A percentile compares a stretch with the other conserved stretches of the same genome.
Evolutionary conservation across 305 asterid species (phyloP).

Genomic region (Petunia hybrid): DNA sequence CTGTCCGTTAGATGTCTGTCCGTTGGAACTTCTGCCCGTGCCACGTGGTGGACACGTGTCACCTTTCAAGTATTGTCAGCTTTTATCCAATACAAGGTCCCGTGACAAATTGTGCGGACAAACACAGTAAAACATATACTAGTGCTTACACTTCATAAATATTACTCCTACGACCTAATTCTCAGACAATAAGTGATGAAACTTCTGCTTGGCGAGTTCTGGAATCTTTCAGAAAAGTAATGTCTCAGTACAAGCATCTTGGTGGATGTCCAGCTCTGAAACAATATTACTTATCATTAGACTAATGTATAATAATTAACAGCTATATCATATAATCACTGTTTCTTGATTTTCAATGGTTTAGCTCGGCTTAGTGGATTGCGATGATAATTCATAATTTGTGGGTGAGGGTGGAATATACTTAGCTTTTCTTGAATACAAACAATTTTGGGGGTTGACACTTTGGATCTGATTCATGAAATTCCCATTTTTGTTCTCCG

Average conservation of each 20-base stretch:
- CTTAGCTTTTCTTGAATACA: neutral
- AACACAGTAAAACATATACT: no score
- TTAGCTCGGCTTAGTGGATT: neutral
- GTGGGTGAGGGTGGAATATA: neutral
- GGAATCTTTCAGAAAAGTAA: conserved; percentile 1
- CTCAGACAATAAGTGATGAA: neutral
- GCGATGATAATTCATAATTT: neutral
- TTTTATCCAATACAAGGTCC: no score
- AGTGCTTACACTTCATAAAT: no score
- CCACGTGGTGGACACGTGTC: no score
- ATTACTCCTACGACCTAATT: neutral
- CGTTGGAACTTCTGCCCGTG: no score
- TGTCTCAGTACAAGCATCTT: neutral
- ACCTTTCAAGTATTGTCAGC: no score
- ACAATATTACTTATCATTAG: no score
- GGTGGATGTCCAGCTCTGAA: conserved; percentile 24
- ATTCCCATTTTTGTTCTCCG: neutral
- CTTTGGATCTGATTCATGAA: neutral
- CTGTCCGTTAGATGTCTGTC: no score
- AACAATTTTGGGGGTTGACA: neutral
- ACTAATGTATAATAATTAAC: no score
- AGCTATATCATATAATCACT: no score
- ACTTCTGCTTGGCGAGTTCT: neutral
- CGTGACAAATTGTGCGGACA: no score
- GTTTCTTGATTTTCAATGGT: no score